Evolutionary conservation across 164 flowering plant species (phyloP), one percentile per base, ranked within the genome.

Genomic region (Houttuynia cordata): DNA sequence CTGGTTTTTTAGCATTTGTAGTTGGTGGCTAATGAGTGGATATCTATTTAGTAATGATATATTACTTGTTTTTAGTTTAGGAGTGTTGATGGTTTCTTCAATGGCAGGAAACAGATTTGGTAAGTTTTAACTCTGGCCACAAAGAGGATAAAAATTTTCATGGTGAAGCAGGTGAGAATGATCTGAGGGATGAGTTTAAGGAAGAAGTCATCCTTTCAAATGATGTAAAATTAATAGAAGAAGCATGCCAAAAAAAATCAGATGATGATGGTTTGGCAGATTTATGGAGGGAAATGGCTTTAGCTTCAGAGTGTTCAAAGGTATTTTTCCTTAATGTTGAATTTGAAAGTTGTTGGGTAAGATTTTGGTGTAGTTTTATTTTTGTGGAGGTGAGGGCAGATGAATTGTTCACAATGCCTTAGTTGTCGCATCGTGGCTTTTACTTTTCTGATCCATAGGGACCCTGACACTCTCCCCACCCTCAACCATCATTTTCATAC

Each of bases 241-340:
- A 57, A 19, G 65, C 63, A 59, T 58, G 56, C 24, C 40, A 58
- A 59, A 8, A 52, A 54, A 68, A 64, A 34, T 30, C 12, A 1
- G 72, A 60, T 64, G 79, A 78, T 73, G 95, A 87, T 68, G 88
- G 79, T 10, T 51, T 83, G 30, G 78, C 45, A 13, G 86, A 86
- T 62, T 80, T 93, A 2, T 93, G 98, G 98, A 76, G 61, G 49
- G 91, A 87, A 49, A 82, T 90, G 92, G 51, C 71, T 10, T 13
- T 86, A 56, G 90, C 88, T 3, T 41, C 84, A 56, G 97, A 86
- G 73, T 66, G 59, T 74, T 77, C 85, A 19, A 90, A 87, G 96
- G 98, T 90, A 81, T 47, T 47, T 63, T 54, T 24, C 9, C 55
- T 24, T 13, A n/a, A n/a, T n/a, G n/a, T 10, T 51, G 34, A 24